phyloP scores from a whole-genome alignment of 1,284 basidiomycete genomes.

The Heliocybe sulcata region DNA sequence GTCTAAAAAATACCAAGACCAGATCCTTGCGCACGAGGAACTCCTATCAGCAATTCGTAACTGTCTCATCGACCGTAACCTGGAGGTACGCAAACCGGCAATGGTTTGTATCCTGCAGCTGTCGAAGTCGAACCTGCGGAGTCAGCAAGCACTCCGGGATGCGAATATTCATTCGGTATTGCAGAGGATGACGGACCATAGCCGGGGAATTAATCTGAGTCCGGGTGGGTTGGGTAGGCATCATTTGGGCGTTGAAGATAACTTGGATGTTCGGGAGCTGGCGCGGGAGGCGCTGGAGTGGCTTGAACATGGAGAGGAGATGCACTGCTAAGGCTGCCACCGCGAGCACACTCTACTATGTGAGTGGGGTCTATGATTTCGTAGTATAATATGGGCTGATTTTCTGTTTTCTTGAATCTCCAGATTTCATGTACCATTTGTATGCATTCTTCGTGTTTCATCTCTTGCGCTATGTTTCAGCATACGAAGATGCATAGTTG shows the following conservation, averaged over 20 bases:
- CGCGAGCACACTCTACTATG: too few species aligned
- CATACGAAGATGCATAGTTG: too few species aligned
- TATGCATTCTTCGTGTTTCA: too few species aligned
- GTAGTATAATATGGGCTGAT: too few species aligned
- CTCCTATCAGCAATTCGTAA: slow-evolving; percentile 46
- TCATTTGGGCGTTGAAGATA: slow-evolving; percentile 18
- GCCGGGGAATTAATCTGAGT: slow-evolving; percentile 21
- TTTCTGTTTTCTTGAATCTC: too few species aligned
- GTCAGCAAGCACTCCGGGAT: slow-evolving; percentile 30
- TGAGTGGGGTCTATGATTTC: too few species aligned
- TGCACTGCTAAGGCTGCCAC: neutral
- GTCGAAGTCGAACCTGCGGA: slow-evolving; percentile 25
- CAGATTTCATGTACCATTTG: too few species aligned
- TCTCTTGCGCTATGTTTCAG: too few species aligned
- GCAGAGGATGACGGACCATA: slow-evolving; percentile 46
- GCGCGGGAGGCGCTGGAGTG: slow-evolving; percentile 11
- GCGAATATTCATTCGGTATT: slow-evolving; percentile 37
- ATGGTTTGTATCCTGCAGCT: slow-evolving; percentile 52
- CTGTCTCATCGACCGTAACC: slow-evolving; percentile 48
- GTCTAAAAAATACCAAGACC: slow-evolving; percentile 32
- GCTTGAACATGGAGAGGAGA: slow-evolving; percentile 5
- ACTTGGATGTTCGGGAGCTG: slow-evolving; percentile 7
- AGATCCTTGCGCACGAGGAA: slow-evolving; percentile 39
- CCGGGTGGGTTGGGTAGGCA: slow-evolving; percentile 20
- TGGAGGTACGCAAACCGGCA: slow-evolving; percentile 52